Conservation (phyloP, 345 rosid genomes). For the Eucalyptus sp. region DNA sequence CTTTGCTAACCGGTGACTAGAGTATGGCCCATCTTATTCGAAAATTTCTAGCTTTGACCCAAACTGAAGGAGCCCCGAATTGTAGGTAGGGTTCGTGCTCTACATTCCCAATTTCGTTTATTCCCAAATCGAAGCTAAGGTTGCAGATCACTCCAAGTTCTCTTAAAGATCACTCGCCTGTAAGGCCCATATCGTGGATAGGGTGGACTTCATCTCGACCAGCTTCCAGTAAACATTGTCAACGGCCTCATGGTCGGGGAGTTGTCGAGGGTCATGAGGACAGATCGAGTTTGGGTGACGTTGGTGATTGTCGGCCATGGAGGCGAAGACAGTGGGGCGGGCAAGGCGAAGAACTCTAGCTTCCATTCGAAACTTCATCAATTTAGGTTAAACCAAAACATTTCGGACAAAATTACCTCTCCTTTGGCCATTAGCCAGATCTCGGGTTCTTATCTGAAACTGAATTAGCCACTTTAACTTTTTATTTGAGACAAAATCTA, state of each 20-base stretch:
- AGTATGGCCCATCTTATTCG: accelerated
- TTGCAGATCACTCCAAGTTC: neutral
- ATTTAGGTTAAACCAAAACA: neutral
- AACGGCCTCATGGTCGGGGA: slow-evolving; percentile 76
- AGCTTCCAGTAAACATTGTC: slow-evolving; percentile 55
- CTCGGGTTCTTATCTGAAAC: accelerated
- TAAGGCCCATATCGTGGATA: neutral
- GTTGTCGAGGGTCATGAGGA: slow-evolving; percentile 67
- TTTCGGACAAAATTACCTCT: neutral
- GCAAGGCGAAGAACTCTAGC: neutral
- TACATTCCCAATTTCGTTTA: neutral
- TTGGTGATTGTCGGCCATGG: slow-evolving; percentile 62
- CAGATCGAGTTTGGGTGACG: slow-evolving; percentile 61
- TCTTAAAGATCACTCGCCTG: neutral
- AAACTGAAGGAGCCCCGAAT: neutral
- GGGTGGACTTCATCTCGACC: slow-evolving; percentile 33
- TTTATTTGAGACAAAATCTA: accelerated
- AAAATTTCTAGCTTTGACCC: neutral
- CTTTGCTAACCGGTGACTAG: neutral
- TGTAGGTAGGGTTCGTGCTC: neutral
- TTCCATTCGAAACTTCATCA: neutral
- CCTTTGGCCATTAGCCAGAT: accelerated
- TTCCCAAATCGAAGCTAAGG: neutral
- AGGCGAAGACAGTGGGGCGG: slow-evolving; percentile 44
- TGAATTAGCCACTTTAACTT: neutral